Base-by-base conservation (phyloP, 768 basidiomycete species). In the Calvatia gigantea region DNA sequence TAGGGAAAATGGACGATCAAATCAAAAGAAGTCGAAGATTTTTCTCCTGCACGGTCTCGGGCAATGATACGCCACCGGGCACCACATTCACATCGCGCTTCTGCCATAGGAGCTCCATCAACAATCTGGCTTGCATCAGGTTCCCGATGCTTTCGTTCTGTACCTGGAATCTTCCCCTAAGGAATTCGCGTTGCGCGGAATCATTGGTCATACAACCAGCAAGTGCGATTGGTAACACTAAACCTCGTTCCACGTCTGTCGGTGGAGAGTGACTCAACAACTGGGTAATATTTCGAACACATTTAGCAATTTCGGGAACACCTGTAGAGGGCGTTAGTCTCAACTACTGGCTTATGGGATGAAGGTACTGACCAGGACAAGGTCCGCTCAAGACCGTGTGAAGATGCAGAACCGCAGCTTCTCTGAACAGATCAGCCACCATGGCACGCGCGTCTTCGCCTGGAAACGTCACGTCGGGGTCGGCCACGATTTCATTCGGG, bases 181-280 rank as follows among this genome's bases (percentile, higher is more conserved):
- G 73, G 61, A 84, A 77, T 48, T 84, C 82, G 32, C 84, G 76
- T 46, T 75, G 75, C 37, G 67, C 71, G 15, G 75, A 80, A 66
- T 86, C 82, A 67, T 89, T 84, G 42, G 87, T 81, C 78, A 91
- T 78, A 67, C 83, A 83, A 4, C 86, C 90, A 28, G 85, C 83
- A 38, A 93, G 73, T 65, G 83, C 86, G 53, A 89, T 78, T 27
- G 90, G 89, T 69, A 91, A 86, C 19, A 89, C 73, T 38, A 91
- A 68, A 6, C 80, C 76, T 54, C 87, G 81, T 67, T 93, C 90
- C 39, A 82, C 68, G 55, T 80, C 74, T 14, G 84, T 83, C 38
- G 81, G 79, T 50, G 90, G n/a, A n/a, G n/a, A 65, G 60, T 79
- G 77, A 54, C 74, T 71, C 52, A 90, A 65, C 19, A 78, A 70